Evolutionary conservation across 441 rosid species (phyloP), one percentile per base, ranked within the genome.

Genomic region (Pelargonium fulgidum): DNA sequence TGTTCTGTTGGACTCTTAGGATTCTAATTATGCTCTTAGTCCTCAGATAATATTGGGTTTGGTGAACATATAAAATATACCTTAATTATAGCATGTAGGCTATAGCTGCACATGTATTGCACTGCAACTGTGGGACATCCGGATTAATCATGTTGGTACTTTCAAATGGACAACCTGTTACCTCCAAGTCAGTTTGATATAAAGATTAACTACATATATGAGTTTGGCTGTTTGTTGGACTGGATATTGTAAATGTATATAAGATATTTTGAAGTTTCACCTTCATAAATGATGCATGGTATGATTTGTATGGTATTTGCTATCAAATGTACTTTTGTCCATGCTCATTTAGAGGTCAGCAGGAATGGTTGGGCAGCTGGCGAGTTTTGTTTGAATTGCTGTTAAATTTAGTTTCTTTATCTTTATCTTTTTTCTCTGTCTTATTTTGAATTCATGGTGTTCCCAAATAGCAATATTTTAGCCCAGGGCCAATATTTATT

Each of bases 21-120:
- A 58, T 64, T 67, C 47, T 66, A 68, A 73, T 75, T 14, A 68
- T 73, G 72, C 68, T 66, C 29, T 64, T 29, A 29, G 33, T 29
- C 33, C 33, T 29, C 33, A 29, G 36, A 33, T 39, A 24, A 19
- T 58, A 48, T 13, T 1, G 16, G 0, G 33, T 62, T 13, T 3
- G 22, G 33, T 29, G 33, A 29, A 29, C 33, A 29, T 3, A 29
- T 29, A 29, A 29, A 29, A 29, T 17, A 14, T n/a, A 65, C 29
- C 4, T 16, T 13, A 29, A 29, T 29, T 29, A 29, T 29, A 29
- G 1, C 33, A 29, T 29, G 33, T 29, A 29, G 33, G 33, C 33
- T 7, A 5, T 62, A 36, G 42, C 56, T 33, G 71, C 67, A 62
- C 78, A 71, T 79, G 78, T 64, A 29, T 29, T 29, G 33, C 33